Evolutionary conservation across 1,139 yeast species (phyloP), one percentile per base, ranked within the genome.

Genomic region (Saccharomyces pastorianus): DNA sequence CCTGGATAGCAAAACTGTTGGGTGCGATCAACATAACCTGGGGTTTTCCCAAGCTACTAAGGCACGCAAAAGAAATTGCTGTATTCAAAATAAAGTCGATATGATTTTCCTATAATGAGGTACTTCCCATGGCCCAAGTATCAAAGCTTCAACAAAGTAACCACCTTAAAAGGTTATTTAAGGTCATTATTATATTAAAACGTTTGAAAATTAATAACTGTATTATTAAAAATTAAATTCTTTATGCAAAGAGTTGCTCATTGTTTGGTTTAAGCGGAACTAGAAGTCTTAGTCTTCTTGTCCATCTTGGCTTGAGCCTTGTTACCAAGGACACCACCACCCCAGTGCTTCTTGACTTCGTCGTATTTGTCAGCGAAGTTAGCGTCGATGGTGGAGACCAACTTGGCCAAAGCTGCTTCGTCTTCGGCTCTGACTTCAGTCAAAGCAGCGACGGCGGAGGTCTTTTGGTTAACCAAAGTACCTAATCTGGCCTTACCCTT

Each of bases 401-500:
- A 83, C 77, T 89, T 87, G 66, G 97, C 88, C 70, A 91, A 84
- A 73, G 89, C 91, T 73, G 96, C 83, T 80, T 96, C 23, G 23
- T 20, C 23, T 20, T 20, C 23, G 23, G 23, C 23, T 20, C 23
- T 20, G 23, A 20, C 23, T 74, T 91, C 98, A 65, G 96, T 89
- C 76, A 91, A 79, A 72, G 98, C 98, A 71, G 95, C 96, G 68
- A 89, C 97, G 61, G 98, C 84, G 67, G 96, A 85, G 71, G 93
- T 90, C 86, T 91, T 91, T 81, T 89, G 83, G 88, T 90, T 96
- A 64, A 90, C 96, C 71, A 91, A 84, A 71, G 96, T 88, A 70
- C 97, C 97, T 73, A 91, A 85, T 84, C 97, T 89, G 65, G 97
- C 96, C 86, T 90, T 91, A 78, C 97, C 97, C 84, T 91, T 91